Base-by-base conservation (phyloP, 176 grass and related monocot genomes). In the Musa beccarii region DNA sequence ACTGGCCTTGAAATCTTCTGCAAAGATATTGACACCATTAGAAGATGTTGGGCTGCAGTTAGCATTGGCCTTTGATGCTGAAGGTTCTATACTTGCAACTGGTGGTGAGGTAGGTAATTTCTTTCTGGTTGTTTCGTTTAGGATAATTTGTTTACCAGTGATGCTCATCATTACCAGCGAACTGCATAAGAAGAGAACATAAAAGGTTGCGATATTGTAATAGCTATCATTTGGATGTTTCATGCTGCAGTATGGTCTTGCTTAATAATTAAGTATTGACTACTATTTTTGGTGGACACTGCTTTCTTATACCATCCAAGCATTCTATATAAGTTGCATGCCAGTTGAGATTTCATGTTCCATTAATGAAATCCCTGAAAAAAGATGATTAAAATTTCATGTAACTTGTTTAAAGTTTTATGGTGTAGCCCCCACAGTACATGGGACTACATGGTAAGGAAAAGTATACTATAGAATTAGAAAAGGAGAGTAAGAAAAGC, bases 71-170 rank as follows among this genome's bases (percentile, higher is more conserved):
- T 99, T 99, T 76, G 86, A 90, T 83, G 66, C 71, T 81, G 91
- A 87, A 72, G 95, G 95, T 69, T 94, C 91, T 26, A 43, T 89
- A 59, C 91, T 99, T 84, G 88, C 90, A 22, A 86, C 79, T 78
- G 95, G 95, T 73, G 83, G 86, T 66, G 90, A 94, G 84, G 95
- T 92, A 81, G 83, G 73, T 83, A 43, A 52, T 73, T 68, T 9
- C 52, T 72, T 86, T 19, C 24, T 34, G 29, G 29, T 34, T 34
- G 29, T 34, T 34, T 34, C 2, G 0, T 34, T 34, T 34, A 34
- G 29, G 29, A 34, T 34, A 34, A 34, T 34, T 34, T 34, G 2
- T 34, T 34, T 34, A 34, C 29, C 29, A 34, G 29, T 34, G 29
- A 34, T 34, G 29, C 29, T 34, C 29, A 34, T 34, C 29, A 34